Percentiles rank a stretch among this genome's conserved stretches.
Evolutionary conservation across 192 early-diverging fungal genomes (phyloP).

Genomic region (Funneliformis mosseae): DNA sequence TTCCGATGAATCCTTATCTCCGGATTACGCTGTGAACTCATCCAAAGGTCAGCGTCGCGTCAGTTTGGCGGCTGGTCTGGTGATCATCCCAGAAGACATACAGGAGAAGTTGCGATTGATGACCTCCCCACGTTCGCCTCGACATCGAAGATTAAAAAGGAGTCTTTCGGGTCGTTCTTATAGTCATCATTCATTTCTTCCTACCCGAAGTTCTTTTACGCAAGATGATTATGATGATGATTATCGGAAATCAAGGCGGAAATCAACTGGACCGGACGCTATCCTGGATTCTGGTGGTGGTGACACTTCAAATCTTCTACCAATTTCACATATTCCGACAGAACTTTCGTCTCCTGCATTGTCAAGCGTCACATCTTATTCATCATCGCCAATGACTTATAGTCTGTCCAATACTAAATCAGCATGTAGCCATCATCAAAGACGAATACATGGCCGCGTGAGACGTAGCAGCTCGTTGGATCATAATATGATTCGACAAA

Average conservation of each 20-base stretch:
- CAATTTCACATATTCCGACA: not conserved
- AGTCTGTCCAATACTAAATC: not conserved
- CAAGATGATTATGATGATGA: not conserved
- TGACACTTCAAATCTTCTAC: not conserved
- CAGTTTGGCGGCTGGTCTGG: conserved; percentile 48
- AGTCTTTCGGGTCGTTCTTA: conserved; percentile 31
- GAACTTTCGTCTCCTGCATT: not conserved
- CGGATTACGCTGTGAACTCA: not conserved
- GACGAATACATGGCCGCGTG: conserved; percentile 15
- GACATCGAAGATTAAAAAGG: conserved; percentile 21
- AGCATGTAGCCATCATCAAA: conserved; percentile 17
- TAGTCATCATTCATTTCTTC: conserved; percentile 33
- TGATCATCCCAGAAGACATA: conserved; percentile 46
- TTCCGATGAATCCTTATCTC: conserved; percentile 4
- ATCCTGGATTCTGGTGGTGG: not conserved
- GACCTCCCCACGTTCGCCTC: not conserved
- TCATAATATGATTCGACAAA: conserved; percentile 36
- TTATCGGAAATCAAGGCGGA: not conserved
- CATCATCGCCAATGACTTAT: not conserved
- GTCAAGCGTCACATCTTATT: not conserved
- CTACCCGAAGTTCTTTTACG: not conserved
- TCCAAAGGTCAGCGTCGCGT: conserved; percentile 43
- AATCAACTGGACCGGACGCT: not conserved
- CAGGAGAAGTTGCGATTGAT: conserved; percentile 33
- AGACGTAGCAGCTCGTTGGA: conserved; percentile 36